A percentile compares a stretch with the other conserved stretches of the same genome.
These are phyloP conservation scores for Cyclanthera cordifolia DNA, from an alignment of 306 rosid genomes.

Conservation along the genomic window DNA sequence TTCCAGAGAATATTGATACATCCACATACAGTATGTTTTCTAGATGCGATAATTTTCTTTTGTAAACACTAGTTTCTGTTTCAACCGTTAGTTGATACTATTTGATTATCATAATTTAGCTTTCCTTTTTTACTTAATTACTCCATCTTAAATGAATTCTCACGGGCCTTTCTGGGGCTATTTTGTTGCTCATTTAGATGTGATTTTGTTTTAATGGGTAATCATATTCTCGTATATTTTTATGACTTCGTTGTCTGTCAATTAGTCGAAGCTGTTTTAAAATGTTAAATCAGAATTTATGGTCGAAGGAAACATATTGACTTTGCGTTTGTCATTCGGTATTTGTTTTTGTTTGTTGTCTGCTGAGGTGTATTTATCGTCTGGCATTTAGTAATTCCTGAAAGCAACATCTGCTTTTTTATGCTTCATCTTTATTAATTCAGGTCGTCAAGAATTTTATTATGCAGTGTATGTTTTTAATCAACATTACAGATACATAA, in stretches of 20 bases:
- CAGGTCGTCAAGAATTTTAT: background rate
- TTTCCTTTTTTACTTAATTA: background rate
- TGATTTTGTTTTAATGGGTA: background rate
- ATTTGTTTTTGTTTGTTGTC: too few relatives aligned
- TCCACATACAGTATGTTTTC: constrained; percentile 76
- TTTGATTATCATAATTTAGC: background rate
- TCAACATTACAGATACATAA: too few relatives aligned
- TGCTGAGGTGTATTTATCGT: too few relatives aligned
- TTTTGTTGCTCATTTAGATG: background rate
- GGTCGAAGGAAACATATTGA: too few relatives aligned
- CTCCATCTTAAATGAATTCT: background rate
- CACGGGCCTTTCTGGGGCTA: background rate
- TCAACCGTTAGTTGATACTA: background rate
- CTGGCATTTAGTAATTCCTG: too few relatives aligned
- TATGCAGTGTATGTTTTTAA: too few relatives aligned
- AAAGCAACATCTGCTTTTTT: too few relatives aligned
- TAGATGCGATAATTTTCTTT: background rate
- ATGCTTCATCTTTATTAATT: too few relatives aligned
- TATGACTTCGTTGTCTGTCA: too few relatives aligned
- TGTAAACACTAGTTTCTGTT: background rate
- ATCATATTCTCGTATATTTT: too few relatives aligned
- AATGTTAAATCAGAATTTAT: background rate
- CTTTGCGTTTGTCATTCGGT: background rate
- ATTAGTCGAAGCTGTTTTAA: background rate
- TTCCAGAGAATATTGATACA: constrained; percentile 96